phyloP scores from a whole-genome alignment of 495 filamentous ascomycete species.

The Neurospora cerealis region DNA sequence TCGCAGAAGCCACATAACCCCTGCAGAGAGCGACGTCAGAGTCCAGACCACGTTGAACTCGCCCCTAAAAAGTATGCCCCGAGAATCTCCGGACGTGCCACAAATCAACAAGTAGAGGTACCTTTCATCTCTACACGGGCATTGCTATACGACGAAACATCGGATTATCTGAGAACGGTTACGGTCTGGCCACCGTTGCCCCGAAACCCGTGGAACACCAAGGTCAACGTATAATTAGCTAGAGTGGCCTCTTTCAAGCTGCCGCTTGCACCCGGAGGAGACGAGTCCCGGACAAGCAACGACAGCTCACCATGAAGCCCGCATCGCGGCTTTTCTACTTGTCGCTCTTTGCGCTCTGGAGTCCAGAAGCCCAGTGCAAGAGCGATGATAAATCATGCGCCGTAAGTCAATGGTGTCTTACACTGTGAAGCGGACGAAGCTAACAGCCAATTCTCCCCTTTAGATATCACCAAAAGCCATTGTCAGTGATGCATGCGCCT shows the following conservation, averaged over 20 bases:
- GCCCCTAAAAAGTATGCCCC: neutral
- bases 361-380: slow-evolving; percentile 37
- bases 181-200: neutral
- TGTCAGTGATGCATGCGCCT: slow-evolving; percentile 82
- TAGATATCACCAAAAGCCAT: slow-evolving; percentile 47
- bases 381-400: slow-evolving; percentile 22
- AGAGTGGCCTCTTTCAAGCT: neutral
- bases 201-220: neutral
- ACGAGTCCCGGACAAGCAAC: neutral
- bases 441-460: slow-evolving; percentile 23
- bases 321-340: slow-evolving; percentile 63
- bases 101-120: neutral
- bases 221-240: neutral
- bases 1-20: neutral
- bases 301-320: slow-evolving; percentile 46
- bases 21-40: neutral
- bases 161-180: neutral
- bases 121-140: neutral
- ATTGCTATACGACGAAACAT: neutral
- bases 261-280: neutral
- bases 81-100: neutral
- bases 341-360: slow-evolving; percentile 64
- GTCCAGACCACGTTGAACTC: neutral
- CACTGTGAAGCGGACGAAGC: neutral
- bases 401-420: slow-evolving; percentile 27